phyloP scores from a whole-genome alignment of 768 basidiomycete species.

The Agrocybe chaxingu region DNA sequence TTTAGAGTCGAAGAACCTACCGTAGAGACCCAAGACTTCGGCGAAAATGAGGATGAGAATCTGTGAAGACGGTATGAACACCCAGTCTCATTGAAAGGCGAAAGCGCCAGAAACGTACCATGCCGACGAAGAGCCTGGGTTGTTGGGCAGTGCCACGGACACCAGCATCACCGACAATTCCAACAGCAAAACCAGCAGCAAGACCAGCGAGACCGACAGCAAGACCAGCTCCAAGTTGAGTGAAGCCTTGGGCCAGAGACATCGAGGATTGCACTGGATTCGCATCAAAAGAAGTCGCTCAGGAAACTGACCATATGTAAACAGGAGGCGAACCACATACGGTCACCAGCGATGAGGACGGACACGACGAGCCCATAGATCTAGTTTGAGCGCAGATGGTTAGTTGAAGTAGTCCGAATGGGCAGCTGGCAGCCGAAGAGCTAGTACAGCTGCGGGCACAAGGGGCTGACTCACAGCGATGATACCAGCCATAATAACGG shows the following conservation, averaged over 20 bases:
- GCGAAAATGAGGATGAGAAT: conserved; percentile 98
- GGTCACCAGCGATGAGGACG: conserved; percentile 86
- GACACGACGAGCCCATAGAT: conserved; percentile 98
- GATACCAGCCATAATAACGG: conserved; percentile 99
- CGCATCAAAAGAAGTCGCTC: neutral
- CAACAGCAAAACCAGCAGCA: conserved; percentile 95
- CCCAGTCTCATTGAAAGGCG: neutral
- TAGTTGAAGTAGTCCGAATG: conserved; percentile 2
- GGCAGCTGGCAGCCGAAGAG: neutral
- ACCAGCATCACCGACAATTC: conserved; percentile 98
- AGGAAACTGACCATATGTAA: neutral
- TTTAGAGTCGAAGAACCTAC: conserved; percentile 29
- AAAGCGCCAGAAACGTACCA: conserved; percentile 47
- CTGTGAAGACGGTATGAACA: conserved; percentile 29
- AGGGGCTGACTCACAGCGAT: conserved; percentile 74
- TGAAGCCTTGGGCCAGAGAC: conserved; percentile 91
- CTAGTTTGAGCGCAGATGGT: conserved; percentile 31
- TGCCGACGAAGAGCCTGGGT: conserved; percentile 89
- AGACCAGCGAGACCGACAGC: conserved; percentile 86
- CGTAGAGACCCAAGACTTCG: conserved; percentile 91
- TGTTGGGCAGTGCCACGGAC: conserved; percentile 98
- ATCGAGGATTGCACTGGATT: conserved; percentile 66
- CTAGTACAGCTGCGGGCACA: conserved; percentile 1
- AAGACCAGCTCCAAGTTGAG: conserved; percentile 93
- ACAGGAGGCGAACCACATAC: conserved; percentile 46